phyloP scores from a whole-genome alignment of 306 rosid species.

The Vigna unguiculata region DNA sequence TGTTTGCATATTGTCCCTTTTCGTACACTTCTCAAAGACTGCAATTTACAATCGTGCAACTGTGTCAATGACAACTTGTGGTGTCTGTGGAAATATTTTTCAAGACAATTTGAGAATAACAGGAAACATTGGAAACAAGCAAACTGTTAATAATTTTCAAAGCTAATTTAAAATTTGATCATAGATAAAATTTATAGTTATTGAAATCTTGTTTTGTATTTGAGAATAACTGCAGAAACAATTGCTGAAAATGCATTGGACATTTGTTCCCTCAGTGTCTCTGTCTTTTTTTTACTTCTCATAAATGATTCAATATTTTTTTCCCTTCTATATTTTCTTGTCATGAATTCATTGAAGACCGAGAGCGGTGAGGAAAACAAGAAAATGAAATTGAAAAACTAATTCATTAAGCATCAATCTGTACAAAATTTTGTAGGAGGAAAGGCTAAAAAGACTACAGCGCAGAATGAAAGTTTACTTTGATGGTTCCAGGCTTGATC shows the following conservation, averaged over 20 bases:
- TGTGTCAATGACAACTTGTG: background rate
- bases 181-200: background rate
- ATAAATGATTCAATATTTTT: conserved; percentile 2
- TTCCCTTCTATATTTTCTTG: background rate
- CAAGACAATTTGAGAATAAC: conserved; percentile 4
- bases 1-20: background rate
- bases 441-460: conserved; percentile 66
- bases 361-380: background rate
- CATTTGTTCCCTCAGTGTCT: conserved; percentile 1
- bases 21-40: conserved; percentile 7
- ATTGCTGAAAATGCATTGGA: background rate
- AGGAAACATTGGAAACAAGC: background rate
- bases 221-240: background rate
- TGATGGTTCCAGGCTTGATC: conserved; percentile 77
- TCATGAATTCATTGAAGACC: background rate
- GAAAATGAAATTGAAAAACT: background rate
- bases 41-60: background rate
- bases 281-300: background rate
- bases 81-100: background rate
- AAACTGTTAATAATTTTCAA: background rate
- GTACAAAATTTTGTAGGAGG: conserved; percentile 61
- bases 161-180: background rate
- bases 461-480: conserved; percentile 74
- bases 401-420: conserved; percentile 26
- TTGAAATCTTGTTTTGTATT: conserved; percentile 32